Evolutionary conservation across 1,139 yeast species (phyloP), one percentile per base, ranked within the genome.

Genomic region (Hanseniaspora sp.): DNA sequence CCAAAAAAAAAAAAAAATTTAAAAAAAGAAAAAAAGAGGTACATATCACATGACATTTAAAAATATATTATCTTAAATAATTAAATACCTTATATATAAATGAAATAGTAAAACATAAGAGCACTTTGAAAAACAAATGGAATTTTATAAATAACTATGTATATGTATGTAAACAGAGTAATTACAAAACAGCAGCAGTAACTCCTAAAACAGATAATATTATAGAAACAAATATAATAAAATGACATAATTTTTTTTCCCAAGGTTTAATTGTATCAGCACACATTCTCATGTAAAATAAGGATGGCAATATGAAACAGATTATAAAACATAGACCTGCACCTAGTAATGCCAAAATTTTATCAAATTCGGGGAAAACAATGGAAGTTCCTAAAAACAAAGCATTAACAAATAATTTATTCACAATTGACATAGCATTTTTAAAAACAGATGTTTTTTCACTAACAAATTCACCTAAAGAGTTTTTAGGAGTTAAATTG

Each of bases 321-420:
- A 88, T 82, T 0, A 83, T 75, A 64, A 84, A 84, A 62, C 96
- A 86, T 53, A 90, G 72, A 2, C 88, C 80, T 39, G 92, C 79
- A 4, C 96, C 96, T 60, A 86, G 71, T 54, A 88, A 79, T 8
- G 95, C 86, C 68, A 90, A 82, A 56, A 88, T 76, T 62, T 80
- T 80, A 57, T 94, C 96, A 68, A 88, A 90, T 37, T 82, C 80
- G 5, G 86, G 86, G 62, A 86, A 77, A 3, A 78, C 56, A 37
- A 84, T 72, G 0, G 95, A 78, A 51, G 82, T 66, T 1, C 69
- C 53, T 35, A 83, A 74, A 56, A 75, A 71, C 13, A 69, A 44
- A 1, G 69, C 64, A 54, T 76, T 74, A 8, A 75, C 75, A 8
- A 65, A 54, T 7, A 75, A 55, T 39, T 74, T 69, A 48, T 71